These are phyloP conservation scores for Jamesozyma rosinii DNA, from an alignment of 805 yeast species.

Conservation along the genomic window DNA sequence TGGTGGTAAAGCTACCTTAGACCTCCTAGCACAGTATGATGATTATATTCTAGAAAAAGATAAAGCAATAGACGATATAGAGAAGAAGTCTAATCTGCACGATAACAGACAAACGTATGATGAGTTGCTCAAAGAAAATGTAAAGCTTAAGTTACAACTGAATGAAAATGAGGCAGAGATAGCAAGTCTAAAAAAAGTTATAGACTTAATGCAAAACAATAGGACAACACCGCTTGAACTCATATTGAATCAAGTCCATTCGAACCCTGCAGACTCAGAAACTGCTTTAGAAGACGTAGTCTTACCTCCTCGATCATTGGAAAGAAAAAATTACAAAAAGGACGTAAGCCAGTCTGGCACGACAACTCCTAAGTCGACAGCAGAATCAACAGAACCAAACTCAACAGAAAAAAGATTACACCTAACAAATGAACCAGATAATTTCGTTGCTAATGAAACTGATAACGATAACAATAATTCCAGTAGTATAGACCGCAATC, in stretches of 20 bases:
- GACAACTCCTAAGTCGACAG: neutral
- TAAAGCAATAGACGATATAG: slow-evolving; percentile 22
- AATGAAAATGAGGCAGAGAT: slow-evolving; percentile 23
- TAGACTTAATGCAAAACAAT: slow-evolving; percentile 7
- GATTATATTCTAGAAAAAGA: slow-evolving; percentile 24
- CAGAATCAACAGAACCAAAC: neutral
- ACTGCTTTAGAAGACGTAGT: slow-evolving; percentile 9
- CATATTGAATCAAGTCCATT: slow-evolving; percentile 3
- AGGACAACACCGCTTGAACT: slow-evolving; percentile 7
- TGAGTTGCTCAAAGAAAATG: slow-evolving; percentile 26
- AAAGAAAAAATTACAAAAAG: slow-evolving; percentile 24
- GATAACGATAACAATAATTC: neutral
- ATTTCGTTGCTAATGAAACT: neutral
- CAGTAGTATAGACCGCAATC: neutral
- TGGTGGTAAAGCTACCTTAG: slow-evolving; percentile 12
- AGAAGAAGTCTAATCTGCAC: slow-evolving; percentile 10
- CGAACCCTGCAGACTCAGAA: neutral
- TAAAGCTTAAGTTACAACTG: slow-evolving; percentile 19
- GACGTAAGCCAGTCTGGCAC: slow-evolving; percentile 4
- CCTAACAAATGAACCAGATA: neutral
- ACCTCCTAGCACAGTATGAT: slow-evolving; percentile 25
- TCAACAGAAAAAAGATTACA: neutral
- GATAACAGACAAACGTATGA: slow-evolving; percentile 21
- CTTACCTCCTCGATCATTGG: slow-evolving; percentile 35
- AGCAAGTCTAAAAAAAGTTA: slow-evolving; percentile 11